phyloP scores from a whole-genome alignment of 495 filamentous ascomycete species.

The Cairneyella variabilis region DNA sequence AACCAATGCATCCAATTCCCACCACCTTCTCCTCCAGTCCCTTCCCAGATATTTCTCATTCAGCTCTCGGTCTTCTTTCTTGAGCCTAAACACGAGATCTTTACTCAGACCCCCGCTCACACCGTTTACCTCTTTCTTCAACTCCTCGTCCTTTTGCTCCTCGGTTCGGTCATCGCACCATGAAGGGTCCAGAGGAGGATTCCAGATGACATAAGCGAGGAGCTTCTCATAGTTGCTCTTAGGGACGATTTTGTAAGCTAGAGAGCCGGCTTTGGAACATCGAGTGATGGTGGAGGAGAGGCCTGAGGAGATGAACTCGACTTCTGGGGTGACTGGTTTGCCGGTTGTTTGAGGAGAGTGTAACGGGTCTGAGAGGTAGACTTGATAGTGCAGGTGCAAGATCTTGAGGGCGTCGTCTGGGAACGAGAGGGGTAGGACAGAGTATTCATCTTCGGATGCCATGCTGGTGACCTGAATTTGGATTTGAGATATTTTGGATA shows the following conservation, averaged over 20 bases:
- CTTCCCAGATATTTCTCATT: slow-evolving; percentile 6
- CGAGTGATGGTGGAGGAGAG: neutral
- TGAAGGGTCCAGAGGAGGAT: no score
- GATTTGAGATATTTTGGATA: no score
- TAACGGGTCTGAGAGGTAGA: neutral
- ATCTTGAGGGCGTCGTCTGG: slow-evolving; percentile 1
- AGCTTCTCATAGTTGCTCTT: neutral
- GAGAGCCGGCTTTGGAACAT: neutral
- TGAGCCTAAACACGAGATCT: slow-evolving; percentile 5
- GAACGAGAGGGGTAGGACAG: neutral
- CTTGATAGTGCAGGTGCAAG: neutral
- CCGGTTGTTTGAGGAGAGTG: neutral
- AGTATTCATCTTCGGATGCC: neutral
- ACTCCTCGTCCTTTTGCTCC: neutral
- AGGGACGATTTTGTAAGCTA: neutral
- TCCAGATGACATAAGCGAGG: neutral
- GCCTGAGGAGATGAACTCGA: neutral
- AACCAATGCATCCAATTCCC: slow-evolving; percentile 7
- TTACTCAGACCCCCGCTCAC: neutral
- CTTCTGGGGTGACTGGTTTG: neutral
- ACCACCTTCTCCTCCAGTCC: slow-evolving; percentile 2
- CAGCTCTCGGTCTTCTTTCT: slow-evolving; percentile 1
- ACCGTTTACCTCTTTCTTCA: neutral
- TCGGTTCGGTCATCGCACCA: neutral
- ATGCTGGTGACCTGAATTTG: no score